Evolutionary conservation across 345 rosid species (phyloP).

Genomic region (Melastoma malabathricum): DNA sequence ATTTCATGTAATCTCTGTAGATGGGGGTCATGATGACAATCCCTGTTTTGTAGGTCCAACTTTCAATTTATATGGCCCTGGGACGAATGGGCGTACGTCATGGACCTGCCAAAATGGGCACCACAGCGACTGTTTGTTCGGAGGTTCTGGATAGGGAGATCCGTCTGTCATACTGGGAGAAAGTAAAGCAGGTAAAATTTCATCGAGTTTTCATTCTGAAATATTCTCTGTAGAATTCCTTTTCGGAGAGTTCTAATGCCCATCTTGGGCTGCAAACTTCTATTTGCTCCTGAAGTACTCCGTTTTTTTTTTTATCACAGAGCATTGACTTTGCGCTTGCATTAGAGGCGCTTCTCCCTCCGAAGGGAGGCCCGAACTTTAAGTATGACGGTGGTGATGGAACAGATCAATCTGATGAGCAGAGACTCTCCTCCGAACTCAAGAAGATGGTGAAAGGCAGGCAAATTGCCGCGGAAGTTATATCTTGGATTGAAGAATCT

Average conservation of each 20-base stretch:
- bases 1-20: no score
- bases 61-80: constrained; percentile 99
- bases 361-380: constrained; percentile 65
- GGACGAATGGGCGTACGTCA: constrained; percentile 98
- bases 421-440: constrained; percentile 58
- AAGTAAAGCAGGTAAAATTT: constrained; percentile 71
- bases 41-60: constrained; percentile 51
- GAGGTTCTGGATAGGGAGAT: constrained; percentile 97
- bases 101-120: constrained; percentile 96
- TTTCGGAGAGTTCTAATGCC: no score
- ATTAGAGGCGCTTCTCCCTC: constrained; percentile 84
- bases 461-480: constrained; percentile 68
- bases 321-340: constrained; percentile 83
- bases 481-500: constrained; percentile 72
- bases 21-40: neutral
- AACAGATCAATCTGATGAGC: constrained; percentile 57
- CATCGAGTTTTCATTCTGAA: constrained; percentile 8
- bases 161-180: constrained; percentile 96
- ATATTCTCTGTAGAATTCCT: neutral
- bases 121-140: constrained; percentile 95
- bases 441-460: constrained; percentile 74
- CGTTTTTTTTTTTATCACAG: constrained; percentile 25
- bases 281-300: constrained; percentile 2
- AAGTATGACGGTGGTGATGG: constrained; percentile 50
- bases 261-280: no score